Conservation (phyloP, 2,329 filamentous ascomycete species). For the Hypoxylon sp. region DNA sequence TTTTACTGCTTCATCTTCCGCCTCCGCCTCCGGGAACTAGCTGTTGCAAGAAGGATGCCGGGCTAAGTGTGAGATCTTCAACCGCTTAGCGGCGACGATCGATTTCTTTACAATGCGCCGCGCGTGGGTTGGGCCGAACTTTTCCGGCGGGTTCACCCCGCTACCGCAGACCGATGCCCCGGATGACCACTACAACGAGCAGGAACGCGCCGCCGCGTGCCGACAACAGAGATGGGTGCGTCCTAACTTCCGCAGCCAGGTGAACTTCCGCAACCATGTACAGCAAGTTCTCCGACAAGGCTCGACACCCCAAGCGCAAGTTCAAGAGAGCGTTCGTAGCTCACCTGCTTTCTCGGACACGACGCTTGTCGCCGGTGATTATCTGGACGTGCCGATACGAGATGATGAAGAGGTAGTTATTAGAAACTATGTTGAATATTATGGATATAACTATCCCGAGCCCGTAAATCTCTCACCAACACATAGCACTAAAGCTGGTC, state of each 20-base stretch:
- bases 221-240: conserved; percentile 22
- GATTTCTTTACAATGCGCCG: conserved; percentile 34
- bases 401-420: conserved; percentile 42
- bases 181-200: conserved; percentile 17
- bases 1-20: conserved; percentile 1
- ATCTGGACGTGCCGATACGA: conserved; percentile 41
- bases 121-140: conserved; percentile 26
- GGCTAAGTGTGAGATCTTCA: conserved; percentile 7
- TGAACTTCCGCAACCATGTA: conserved; percentile 42
- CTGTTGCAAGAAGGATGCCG: conserved; percentile 12
- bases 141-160: conserved; percentile 34
- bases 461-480: conserved; percentile 30
- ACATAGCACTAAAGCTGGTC: conserved; percentile 34
- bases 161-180: conserved; percentile 42
- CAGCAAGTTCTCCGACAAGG: conserved; percentile 40
- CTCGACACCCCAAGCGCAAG: conserved; percentile 12
- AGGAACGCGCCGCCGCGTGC: conserved; percentile 10
- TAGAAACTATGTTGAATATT: conserved; percentile 38
- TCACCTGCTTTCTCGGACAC: conserved; percentile 45
- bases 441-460: conserved; percentile 40
- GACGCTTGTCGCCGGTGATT: conserved; percentile 41
- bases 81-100: conserved; percentile 13
- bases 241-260: conserved; percentile 38
- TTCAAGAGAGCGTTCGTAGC: conserved; percentile 20
- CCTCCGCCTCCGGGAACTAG: conserved; percentile 1